Conservation (phyloP, 2,329 filamentous ascomycete genomes). For the Orbilia quercus region DNA sequence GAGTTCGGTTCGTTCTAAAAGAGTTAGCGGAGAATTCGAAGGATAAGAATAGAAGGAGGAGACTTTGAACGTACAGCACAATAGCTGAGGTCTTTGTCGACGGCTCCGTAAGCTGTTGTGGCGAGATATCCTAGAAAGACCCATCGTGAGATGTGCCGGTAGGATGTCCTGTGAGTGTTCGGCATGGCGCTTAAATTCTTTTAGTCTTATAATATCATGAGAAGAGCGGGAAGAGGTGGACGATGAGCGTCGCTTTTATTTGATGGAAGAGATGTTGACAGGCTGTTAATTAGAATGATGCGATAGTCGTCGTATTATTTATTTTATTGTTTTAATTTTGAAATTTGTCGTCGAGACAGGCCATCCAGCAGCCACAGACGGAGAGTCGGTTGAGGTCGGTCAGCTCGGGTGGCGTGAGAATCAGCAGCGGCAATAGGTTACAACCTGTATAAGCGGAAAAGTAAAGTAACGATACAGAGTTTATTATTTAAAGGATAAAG, state of each 20-base stretch:
- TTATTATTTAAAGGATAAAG: background rate
- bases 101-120: conserved; percentile 36
- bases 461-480: background rate
- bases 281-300: conserved; percentile 33
- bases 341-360: conserved; percentile 11
- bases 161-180: background rate
- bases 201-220: background rate
- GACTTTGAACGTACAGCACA: conserved; percentile 43
- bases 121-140: conserved; percentile 48
- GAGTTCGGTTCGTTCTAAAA: conserved; percentile 70
- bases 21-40: background rate
- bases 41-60: background rate
- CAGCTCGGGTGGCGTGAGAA: conserved; percentile 42
- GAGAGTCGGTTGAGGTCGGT: too few species aligned
- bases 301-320: conserved; percentile 20
- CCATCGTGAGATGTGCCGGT: conserved; percentile 32
- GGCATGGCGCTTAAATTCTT: conserved; percentile 9
- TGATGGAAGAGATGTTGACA: conserved; percentile 11
- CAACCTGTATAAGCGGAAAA: background rate
- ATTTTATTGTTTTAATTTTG: background rate
- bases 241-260: conserved; percentile 8
- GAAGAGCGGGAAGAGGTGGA: background rate
- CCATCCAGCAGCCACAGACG: conserved; percentile 28
- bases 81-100: conserved; percentile 53
- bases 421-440: background rate